Evolutionary conservation across 768 basidiomycete genomes (phyloP).

Genomic region (Mycena kentingensis): DNA sequence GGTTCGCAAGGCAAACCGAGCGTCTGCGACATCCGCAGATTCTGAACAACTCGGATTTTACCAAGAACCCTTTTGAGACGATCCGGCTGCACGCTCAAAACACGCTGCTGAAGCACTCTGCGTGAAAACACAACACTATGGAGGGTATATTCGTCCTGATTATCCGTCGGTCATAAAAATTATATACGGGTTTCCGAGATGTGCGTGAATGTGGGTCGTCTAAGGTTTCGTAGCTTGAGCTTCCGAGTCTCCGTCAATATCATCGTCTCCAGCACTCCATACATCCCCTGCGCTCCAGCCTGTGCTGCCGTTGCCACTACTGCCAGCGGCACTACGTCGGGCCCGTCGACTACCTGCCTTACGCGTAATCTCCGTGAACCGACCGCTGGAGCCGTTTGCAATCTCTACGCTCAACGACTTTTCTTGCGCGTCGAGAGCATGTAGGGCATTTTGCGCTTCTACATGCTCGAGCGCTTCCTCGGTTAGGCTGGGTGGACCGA

Average conservation of each 20-base stretch:
- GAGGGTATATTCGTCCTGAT: conserved; percentile 16
- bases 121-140: conserved; percentile 7
- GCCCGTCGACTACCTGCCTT: conserved; percentile 59
- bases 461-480: conserved; percentile 77
- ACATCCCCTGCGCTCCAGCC: conserved; percentile 85
- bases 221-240: not conserved
- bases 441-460: conserved; percentile 74
- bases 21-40: conserved; percentile 70
- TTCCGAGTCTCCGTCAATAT: conserved; percentile 29
- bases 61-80: conserved; percentile 72
- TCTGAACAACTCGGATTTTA: conserved; percentile 63
- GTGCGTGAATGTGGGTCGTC: not conserved
- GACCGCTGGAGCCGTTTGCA: conserved; percentile 68
- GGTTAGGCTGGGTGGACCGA: conserved; percentile 53
- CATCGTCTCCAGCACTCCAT: conserved; percentile 78
- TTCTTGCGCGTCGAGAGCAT: conserved; percentile 80
- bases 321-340: conserved; percentile 61
- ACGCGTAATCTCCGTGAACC: conserved; percentile 76
- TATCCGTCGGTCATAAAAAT: conserved; percentile 11
- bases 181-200: not conserved
- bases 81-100: conserved; percentile 81
- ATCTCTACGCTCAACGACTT: conserved; percentile 71
- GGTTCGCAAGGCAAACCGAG: conserved; percentile 56
- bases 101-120: conserved; percentile 61
- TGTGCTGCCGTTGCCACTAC: conserved; percentile 57